Evolutionary conservation across 1,284 basidiomycete genomes (phyloP).

Genomic region (Leucoagaricus sp.): DNA sequence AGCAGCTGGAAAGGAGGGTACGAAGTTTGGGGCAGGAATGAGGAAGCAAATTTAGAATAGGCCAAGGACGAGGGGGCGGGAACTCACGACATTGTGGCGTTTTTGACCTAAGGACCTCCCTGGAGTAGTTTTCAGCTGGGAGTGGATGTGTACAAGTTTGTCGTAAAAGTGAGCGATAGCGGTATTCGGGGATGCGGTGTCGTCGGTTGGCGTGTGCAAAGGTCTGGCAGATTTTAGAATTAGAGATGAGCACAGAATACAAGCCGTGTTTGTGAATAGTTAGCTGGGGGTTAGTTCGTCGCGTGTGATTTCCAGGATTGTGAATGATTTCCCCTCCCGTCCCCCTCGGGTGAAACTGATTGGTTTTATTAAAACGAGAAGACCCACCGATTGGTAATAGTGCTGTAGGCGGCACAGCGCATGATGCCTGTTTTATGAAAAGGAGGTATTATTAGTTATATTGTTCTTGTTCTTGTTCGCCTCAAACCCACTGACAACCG

Average conservation of each 20-base stretch:
- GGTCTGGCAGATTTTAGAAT: conserved; percentile 43
- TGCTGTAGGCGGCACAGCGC: conserved; percentile 84
- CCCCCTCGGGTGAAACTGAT: background rate
- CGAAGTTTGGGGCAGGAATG: background rate
- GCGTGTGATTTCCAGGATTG: background rate
- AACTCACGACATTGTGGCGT: conserved; percentile 71
- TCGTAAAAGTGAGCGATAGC: conserved; percentile 88
- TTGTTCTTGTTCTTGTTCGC: background rate
- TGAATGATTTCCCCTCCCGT: conserved; percentile 10
- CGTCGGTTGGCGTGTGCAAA: conserved; percentile 61
- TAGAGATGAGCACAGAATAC: conserved; percentile 2
- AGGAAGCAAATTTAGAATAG: conserved; percentile 4
- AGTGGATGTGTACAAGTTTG: conserved; percentile 78
- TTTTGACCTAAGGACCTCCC: conserved; percentile 72
- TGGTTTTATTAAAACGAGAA: conserved; percentile 8
- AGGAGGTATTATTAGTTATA: background rate
- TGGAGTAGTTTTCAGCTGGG: conserved; percentile 74
- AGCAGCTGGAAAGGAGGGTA: conserved; percentile 43
- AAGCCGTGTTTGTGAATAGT: background rate
- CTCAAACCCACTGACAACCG: background rate
- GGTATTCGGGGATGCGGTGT: conserved; percentile 48
- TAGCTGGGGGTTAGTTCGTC: background rate
- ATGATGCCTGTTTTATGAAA: conserved; percentile 68
- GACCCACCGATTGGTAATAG: conserved; percentile 61
- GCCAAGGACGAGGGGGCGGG: background rate